phyloP scores from a whole-genome alignment of 2,329 filamentous ascomycete genomes.

The Corniculantispora saksenae region DNA sequence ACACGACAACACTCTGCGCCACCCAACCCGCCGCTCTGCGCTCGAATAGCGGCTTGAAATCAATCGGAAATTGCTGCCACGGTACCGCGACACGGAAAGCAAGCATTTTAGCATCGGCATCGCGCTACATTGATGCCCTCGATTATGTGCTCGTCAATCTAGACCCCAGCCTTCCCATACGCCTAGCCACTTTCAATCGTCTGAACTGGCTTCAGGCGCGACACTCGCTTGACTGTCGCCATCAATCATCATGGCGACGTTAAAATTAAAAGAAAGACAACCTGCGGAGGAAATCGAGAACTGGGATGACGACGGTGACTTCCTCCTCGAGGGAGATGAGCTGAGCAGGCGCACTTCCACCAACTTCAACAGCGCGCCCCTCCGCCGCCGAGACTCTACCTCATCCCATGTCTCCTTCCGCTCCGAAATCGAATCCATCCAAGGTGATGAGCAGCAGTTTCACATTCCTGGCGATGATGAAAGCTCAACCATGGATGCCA shows the following conservation, averaged over 20 bases:
- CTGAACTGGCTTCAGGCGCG: slow-evolving; percentile 11
- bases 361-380: slow-evolving; percentile 42
- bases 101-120: not conserved
- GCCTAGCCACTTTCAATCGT: slow-evolving; percentile 14
- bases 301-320: slow-evolving; percentile 74
- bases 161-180: slow-evolving; percentile 10
- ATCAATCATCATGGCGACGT: slow-evolving; percentile 50
- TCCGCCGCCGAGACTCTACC: slow-evolving; percentile 69
- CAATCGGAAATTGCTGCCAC: not conserved
- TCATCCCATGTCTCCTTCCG: slow-evolving; percentile 81
- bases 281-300: slow-evolving; percentile 67
- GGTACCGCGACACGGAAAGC: not conserved
- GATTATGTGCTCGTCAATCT: slow-evolving; percentile 17
- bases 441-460: slow-evolving; percentile 83
- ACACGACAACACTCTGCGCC: not conserved
- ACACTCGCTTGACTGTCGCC: slow-evolving; percentile 11
- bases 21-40: not conserved
- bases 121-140: slow-evolving; percentile 10
- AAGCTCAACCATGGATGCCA: slow-evolving; percentile 78
- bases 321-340: slow-evolving; percentile 69
- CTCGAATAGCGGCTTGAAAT: not conserved
- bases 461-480: slow-evolving; percentile 84
- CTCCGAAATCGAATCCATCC: slow-evolving; percentile 76
- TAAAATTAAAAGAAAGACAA: slow-evolving; percentile 54
- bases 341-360: slow-evolving; percentile 58